Conservation (phyloP, 495 filamentous ascomycete species). For the Penicillium pancosmium region DNA sequence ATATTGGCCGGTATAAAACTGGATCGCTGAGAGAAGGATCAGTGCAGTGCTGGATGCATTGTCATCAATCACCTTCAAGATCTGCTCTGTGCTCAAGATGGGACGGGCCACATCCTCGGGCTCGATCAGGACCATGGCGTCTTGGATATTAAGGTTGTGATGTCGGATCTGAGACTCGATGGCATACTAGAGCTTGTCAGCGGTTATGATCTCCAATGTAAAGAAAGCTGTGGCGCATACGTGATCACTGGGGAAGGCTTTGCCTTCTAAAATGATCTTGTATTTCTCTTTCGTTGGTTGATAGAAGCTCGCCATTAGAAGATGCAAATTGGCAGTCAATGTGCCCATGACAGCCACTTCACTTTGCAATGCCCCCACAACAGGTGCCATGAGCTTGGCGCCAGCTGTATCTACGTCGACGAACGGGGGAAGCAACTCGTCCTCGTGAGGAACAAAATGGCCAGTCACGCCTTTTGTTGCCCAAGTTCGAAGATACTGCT, state of each 20-base stretch:
- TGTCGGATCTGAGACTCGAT: conserved; percentile 84
- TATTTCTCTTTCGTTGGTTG: conserved; percentile 71
- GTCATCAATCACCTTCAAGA: conserved; percentile 72
- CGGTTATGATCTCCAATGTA: neutral
- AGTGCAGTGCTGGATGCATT: conserved; percentile 79
- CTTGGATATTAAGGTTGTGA: conserved; percentile 67
- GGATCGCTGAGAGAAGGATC: conserved; percentile 84
- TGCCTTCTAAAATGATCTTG: conserved; percentile 91
- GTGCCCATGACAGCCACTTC: conserved; percentile 96
- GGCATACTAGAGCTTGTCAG: conserved; percentile 66
- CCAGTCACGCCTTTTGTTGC: conserved; percentile 90
- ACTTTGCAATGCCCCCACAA: conserved; percentile 77
- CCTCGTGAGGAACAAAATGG: conserved; percentile 83
- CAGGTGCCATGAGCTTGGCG: conserved; percentile 71
- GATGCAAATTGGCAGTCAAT: conserved; percentile 87
- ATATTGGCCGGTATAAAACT: conserved; percentile 93
- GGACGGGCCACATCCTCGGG: conserved; percentile 55
- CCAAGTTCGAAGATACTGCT: conserved; percentile 83
- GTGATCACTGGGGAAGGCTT: conserved; percentile 95
- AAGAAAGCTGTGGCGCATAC: conserved; percentile 39
- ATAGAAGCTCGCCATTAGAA: conserved; percentile 93
- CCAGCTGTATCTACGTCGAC: conserved; percentile 75
- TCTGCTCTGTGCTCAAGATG: conserved; percentile 68
- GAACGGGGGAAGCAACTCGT: conserved; percentile 76
- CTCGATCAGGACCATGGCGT: conserved; percentile 76